Conservation (phyloP, 2,329 filamentous ascomycete genomes). For the Phialophora verrucosa region DNA sequence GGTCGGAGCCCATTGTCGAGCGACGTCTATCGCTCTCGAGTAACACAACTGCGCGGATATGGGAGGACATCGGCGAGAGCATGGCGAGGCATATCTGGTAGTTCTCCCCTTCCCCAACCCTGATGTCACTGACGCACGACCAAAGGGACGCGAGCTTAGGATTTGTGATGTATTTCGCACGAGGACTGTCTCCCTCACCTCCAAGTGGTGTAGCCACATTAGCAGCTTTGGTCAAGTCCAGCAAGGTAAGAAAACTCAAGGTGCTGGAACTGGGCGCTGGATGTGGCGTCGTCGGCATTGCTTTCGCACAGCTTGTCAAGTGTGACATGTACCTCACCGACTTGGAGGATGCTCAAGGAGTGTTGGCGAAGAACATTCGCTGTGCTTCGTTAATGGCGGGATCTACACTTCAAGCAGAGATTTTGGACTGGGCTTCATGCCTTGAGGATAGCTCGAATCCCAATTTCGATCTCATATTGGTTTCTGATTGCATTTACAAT, state of each 20-base stretch:
- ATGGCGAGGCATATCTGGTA: slow-evolving; percentile 75
- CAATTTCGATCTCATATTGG: slow-evolving; percentile 64
- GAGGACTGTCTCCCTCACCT: slow-evolving; percentile 46
- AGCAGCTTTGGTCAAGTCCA: slow-evolving; percentile 44
- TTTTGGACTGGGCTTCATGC: slow-evolving; percentile 66
- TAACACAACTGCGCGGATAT: slow-evolving; percentile 56
- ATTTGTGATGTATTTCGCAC: slow-evolving; percentile 60
- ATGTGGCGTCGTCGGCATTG: slow-evolving; percentile 71
- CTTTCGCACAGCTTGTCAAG: slow-evolving; percentile 60
- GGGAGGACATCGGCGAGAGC: slow-evolving; percentile 74
- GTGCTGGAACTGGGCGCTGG: slow-evolving; percentile 71
- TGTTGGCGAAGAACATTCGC: slow-evolving; percentile 63
- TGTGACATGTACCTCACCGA: slow-evolving; percentile 68
- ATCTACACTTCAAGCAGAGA: slow-evolving; percentile 54
- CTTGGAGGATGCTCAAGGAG: slow-evolving; percentile 66
- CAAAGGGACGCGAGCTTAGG: slow-evolving; percentile 64
- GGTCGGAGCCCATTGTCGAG: slow-evolving; percentile 61
- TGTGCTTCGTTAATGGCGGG: slow-evolving; percentile 50
- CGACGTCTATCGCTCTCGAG: slow-evolving; percentile 57
- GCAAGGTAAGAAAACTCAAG: slow-evolving; percentile 48
- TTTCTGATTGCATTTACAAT: slow-evolving; percentile 77
- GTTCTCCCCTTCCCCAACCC: slow-evolving; percentile 29
- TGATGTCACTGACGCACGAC: slow-evolving; percentile 21
- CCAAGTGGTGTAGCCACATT: slow-evolving; percentile 40
- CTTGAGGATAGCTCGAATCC: slow-evolving; percentile 48